Base-by-base conservation (phyloP, 345 rosid genomes). In the Excoecaria agallocha region DNA sequence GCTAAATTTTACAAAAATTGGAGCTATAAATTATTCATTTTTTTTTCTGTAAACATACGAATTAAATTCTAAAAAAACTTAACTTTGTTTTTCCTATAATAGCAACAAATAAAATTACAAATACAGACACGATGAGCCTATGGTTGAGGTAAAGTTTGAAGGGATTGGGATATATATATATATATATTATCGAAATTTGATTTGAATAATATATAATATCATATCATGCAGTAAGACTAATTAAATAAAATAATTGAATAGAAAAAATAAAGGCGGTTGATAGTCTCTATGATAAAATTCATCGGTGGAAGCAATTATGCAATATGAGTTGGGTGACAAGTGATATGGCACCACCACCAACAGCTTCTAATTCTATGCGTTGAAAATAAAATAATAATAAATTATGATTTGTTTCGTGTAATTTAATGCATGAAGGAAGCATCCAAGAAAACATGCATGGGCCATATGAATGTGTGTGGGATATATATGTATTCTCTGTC, bases 291-390 rank as follows among this genome's bases (percentile, higher is more conserved):
- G 64, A 64, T 70, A 22, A 37, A 39, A 70, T 22, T 57, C 15
- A 41, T 30, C 1, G 30, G 64, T 56, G 64, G 64, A n/a, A 0
- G 39, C 35, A 57, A 45, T 71, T 43, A 71, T 71, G 74, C 45
- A 35, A 4, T 6, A 7, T 70, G 55, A 57, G 55, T 70, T 24
- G 52, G 22, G 50, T 56, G 37, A 35, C 19, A 5, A 35, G 35
- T 12, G 8, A 46, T 43, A 6, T 13, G 74, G 54, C 54, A 70
- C 35, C 50, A n/a, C 60, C 59, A 49, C 71, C 4, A n/a, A n/a
- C n/a, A 39, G 30, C 37, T 20, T 12, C 30, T 43, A 43, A 6
- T 43, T 43, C 10, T 20, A 61, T 16, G 45, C 6, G n/a, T 61
- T 4, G 17, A 59, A 3, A n/a, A n/a, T n/a, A n/a, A 59, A 12